Evolutionary conservation across 371 early-diverging fungal genomes (phyloP), one percentile per base, ranked within the genome.

Genomic region (Dinochytrium kinnereticum): DNA sequence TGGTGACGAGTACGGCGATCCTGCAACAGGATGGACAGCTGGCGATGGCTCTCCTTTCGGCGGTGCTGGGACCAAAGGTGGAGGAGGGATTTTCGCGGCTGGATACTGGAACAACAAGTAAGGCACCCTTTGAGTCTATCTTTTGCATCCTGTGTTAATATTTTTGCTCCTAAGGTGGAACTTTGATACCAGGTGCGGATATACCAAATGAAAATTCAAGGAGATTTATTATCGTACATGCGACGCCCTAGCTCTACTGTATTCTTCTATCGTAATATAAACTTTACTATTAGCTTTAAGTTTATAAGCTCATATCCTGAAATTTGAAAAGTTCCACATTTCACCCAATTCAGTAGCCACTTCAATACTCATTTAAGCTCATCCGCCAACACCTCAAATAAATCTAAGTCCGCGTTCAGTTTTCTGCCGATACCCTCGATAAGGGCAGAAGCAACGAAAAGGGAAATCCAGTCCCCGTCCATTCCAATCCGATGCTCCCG

Each of bases 401-500:
- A 7, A 61, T 61, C 61, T 36, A 61, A 21, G 24, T 61, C 61
- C 24, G 61, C 28, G 24, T 61, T 34, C 34, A 61, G 34, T 24
- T 61, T 61, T 38, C 96, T 82, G 1, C 98, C 98, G 71, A 98
- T 92, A 0, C 99, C 99, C 81, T 98, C 99, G 10, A 97, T 76
- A 49, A 97, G 81, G 84, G 96, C 87, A 74, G 95, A 91, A 19
- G 93, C 90, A 39, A 98, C 92, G 7, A 93, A 90, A 1, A 97
- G 89, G 79, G 96, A 96, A 49, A 93, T 90, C 86, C 95, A 98
- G 65, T 95, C 96, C 0, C 95, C 95, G 71, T 97, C 98, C 66
- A 98, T 82, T 64, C 91, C 90, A 7, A 98, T 96, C 67, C 94
- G 96, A 79, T 98, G 96, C 3, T 86, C 78, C 13, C 97, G 87